Evolutionary conservation across 768 basidiomycete genomes (phyloP).

Genomic region (Serpula lacrymans): DNA sequence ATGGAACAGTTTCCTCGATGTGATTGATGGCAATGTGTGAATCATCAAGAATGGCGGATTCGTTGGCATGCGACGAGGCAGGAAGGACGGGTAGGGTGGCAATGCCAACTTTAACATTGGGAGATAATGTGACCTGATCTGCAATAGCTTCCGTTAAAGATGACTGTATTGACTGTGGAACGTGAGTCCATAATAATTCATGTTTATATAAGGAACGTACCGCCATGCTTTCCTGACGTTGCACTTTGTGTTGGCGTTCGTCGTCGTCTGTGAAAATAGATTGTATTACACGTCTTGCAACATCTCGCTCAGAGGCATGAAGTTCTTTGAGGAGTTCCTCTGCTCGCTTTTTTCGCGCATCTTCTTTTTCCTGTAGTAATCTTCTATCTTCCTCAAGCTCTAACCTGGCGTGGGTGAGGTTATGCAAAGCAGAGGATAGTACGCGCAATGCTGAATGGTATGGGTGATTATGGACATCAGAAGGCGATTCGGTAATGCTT

Average conservation of each 20-base stretch:
- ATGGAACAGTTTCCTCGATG: too few species aligned
- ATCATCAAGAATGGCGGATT: constrained; percentile 1
- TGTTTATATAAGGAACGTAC: constrained; percentile 34
- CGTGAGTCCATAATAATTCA: background rate
- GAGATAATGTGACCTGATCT: constrained; percentile 44
- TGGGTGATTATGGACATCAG: constrained; percentile 46
- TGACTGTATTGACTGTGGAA: constrained; percentile 40
- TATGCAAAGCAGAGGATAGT: constrained; percentile 64
- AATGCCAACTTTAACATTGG: constrained; percentile 22
- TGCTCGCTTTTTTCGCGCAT: constrained; percentile 46
- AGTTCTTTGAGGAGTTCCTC: constrained; percentile 57
- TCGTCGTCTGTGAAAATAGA: constrained; percentile 55
- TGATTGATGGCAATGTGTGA: background rate
- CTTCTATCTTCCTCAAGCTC: constrained; percentile 64
- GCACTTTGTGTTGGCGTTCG: constrained; percentile 43
- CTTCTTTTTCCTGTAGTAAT: constrained; percentile 57
- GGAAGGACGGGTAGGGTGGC: constrained; percentile 9
- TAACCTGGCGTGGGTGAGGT: constrained; percentile 49
- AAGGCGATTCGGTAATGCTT: constrained; percentile 41
- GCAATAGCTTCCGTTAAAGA: constrained; percentile 44
- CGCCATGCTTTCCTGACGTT: constrained; percentile 54
- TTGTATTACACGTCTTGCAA: constrained; percentile 65
- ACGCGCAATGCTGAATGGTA: constrained; percentile 68
- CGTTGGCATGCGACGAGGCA: constrained; percentile 1
- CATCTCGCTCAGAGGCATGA: constrained; percentile 56